phyloP scores from a whole-genome alignment of 768 basidiomycete genomes.

The Boletales sp. region DNA sequence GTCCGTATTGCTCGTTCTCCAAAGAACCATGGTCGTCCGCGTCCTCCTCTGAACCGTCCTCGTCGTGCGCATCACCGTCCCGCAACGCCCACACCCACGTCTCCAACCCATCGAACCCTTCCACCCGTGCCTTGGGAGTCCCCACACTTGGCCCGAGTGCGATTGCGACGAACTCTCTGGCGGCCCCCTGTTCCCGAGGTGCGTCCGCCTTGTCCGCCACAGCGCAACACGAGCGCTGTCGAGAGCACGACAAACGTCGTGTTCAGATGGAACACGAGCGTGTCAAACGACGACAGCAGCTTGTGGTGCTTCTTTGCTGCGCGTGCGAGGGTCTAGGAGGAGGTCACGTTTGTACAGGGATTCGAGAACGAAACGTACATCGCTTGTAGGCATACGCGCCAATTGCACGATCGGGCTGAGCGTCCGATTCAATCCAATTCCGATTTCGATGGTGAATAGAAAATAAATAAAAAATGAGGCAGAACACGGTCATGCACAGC shows the following conservation, averaged over 20 bases:
- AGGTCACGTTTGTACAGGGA: neutral
- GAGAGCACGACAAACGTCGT: conserved; percentile 75
- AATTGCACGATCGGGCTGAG: conserved; percentile 66
- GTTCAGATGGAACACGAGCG: conserved; percentile 65
- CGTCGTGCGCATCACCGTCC: conserved; percentile 27
- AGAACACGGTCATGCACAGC: too few species aligned
- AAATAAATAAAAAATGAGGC: too few species aligned
- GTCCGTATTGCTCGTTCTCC: conserved; percentile 1
- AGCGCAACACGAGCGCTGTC: conserved; percentile 51
- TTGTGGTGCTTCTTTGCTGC: conserved; percentile 59
- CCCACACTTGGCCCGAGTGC: conserved; percentile 64
- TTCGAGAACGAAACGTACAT: conserved; percentile 30
- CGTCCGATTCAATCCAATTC: neutral
- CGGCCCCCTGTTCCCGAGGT: conserved; percentile 1
- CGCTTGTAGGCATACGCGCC: conserved; percentile 45
- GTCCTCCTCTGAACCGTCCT: neutral
- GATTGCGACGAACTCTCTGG: conserved; percentile 54
- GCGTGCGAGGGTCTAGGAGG: conserved; percentile 40
- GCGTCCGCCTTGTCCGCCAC: neutral
- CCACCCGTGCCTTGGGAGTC: conserved; percentile 56
- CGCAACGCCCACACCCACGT: conserved; percentile 33
- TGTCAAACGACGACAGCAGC: conserved; percentile 63
- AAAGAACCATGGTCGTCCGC: neutral
- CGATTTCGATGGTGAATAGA: too few species aligned
- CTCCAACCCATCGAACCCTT: conserved; percentile 65